Evolutionary conservation across 1,284 basidiomycete genomes (phyloP).

Genomic region (Ustilago lituana): DNA sequence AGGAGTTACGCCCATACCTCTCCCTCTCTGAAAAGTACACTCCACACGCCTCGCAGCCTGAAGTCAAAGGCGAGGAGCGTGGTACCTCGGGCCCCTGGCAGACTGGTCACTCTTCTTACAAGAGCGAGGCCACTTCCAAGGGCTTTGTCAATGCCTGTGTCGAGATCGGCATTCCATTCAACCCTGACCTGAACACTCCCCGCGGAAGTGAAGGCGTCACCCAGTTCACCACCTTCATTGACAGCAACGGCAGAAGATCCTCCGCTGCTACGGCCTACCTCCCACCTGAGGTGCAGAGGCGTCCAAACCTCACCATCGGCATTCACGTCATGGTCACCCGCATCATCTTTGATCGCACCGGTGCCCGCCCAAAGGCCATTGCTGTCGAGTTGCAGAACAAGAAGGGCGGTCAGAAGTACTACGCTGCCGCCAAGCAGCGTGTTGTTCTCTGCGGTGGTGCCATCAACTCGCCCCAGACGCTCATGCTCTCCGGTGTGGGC

Average conservation of each 20-base stretch:
- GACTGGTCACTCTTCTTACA: slow-evolving; percentile 50
- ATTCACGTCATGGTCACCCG: slow-evolving; percentile 49
- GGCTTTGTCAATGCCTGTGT: slow-evolving; percentile 50
- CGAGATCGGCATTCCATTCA: slow-evolving; percentile 52
- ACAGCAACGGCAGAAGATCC: slow-evolving; percentile 45
- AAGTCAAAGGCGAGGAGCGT: slow-evolving; percentile 45
- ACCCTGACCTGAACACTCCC: slow-evolving; percentile 50
- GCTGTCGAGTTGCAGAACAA: slow-evolving; percentile 52
- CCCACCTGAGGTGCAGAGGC: slow-evolving; percentile 38
- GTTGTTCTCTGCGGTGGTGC: slow-evolving; percentile 70
- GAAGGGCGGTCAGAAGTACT: slow-evolving; percentile 38
- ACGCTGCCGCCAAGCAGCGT: slow-evolving; percentile 62
- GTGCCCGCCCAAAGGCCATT: slow-evolving; percentile 45
- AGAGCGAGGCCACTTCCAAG: slow-evolving; percentile 44
- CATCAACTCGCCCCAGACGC: slow-evolving; percentile 71
- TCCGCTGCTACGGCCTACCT: slow-evolving; percentile 58
- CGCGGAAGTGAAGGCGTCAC: slow-evolving; percentile 46
- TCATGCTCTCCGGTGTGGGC: slow-evolving; percentile 78
- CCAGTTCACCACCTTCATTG: slow-evolving; percentile 57
- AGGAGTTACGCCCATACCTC: slow-evolving; percentile 44
- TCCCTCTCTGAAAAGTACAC: slow-evolving; percentile 43
- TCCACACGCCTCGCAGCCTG: slow-evolving; percentile 42
- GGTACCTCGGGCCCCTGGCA: slow-evolving; percentile 52
- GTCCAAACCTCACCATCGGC: slow-evolving; percentile 54
- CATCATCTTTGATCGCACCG: slow-evolving; percentile 49